Conservation (phyloP, 768 basidiomycete genomes). For the Phylloporus sp. region DNA sequence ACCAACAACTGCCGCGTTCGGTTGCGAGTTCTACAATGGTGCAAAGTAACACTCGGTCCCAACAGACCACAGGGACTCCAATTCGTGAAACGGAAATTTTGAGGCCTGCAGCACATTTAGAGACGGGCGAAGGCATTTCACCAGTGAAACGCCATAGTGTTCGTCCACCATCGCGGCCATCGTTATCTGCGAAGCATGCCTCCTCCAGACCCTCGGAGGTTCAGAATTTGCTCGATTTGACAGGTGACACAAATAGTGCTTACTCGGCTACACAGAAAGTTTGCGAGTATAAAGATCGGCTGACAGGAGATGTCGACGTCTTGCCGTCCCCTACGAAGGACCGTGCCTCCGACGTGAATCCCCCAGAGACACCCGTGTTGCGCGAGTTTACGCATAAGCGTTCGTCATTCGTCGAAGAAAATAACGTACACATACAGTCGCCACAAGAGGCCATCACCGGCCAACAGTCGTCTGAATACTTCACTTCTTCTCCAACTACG, state of each 20-base stretch:
- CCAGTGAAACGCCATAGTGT: slow-evolving; percentile 15
- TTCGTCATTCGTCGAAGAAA: slow-evolving; percentile 58
- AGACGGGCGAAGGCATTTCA: slow-evolving; percentile 14
- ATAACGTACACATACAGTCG: slow-evolving; percentile 23
- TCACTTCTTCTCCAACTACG: slow-evolving; percentile 18
- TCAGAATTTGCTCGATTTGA: slow-evolving; percentile 18
- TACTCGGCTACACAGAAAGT: slow-evolving; percentile 15
- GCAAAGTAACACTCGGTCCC: slow-evolving; percentile 46
- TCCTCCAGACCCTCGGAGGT: slow-evolving; percentile 37
- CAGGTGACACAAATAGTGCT: slow-evolving; percentile 5
- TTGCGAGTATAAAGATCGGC: slow-evolving; percentile 55
- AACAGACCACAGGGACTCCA: slow-evolving; percentile 50
- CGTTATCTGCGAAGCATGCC: slow-evolving; percentile 45
- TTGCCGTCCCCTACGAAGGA: slow-evolving; percentile 16
- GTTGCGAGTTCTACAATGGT: slow-evolving; percentile 6
- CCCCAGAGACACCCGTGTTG: slow-evolving; percentile 43
- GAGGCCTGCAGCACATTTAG: slow-evolving; percentile 7
- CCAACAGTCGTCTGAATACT: slow-evolving; percentile 13
- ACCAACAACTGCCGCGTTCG: slow-evolving; percentile 18
- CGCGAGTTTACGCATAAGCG: slow-evolving; percentile 72
- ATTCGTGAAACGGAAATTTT: slow-evolving; percentile 38
- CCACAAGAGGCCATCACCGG: slow-evolving; percentile 33
- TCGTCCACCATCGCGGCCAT: slow-evolving; percentile 35
- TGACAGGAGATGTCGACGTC: slow-evolving; percentile 64
- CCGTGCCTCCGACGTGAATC: slow-evolving; percentile 11